Evolutionary conservation across 495 filamentous ascomycete species (phyloP).

Genomic region (Penicillium samsonianum): DNA sequence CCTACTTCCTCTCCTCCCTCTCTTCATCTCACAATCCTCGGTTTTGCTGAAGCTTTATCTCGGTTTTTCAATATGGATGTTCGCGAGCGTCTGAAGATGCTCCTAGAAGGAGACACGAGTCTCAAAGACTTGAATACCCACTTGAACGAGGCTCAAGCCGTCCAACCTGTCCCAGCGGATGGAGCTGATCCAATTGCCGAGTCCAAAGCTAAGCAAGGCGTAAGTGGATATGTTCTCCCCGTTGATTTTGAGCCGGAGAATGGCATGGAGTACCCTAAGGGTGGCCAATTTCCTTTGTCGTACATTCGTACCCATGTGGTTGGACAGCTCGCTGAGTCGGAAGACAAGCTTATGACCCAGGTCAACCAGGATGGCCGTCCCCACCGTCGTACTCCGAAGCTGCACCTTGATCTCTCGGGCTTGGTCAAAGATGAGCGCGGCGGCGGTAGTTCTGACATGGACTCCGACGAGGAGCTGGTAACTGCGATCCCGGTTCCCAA

Average conservation of each 20-base stretch:
- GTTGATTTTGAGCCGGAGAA: not conserved
- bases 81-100: slow-evolving; percentile 27
- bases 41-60: not conserved
- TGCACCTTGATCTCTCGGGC: not conserved
- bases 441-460: not conserved
- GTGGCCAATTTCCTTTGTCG: not conserved
- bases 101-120: slow-evolving; percentile 27
- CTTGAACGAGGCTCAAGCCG: slow-evolving; percentile 7
- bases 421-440: not conserved
- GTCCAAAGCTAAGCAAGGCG: not conserved
- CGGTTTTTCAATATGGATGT: slow-evolving; percentile 20
- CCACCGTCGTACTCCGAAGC: no score
- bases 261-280: not conserved
- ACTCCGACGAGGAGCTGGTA: not conserved
- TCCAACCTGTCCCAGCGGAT: not conserved
- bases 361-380: not conserved
- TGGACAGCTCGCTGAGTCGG: not conserved
- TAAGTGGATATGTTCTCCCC: slow-evolving; percentile 1
- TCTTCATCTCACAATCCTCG: slow-evolving; percentile 5
- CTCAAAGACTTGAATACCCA: slow-evolving; percentile 27
- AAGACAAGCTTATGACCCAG: slow-evolving; percentile 2
- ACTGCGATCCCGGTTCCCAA: slow-evolving; percentile 16
- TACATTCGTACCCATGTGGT: slow-evolving; percentile 9
- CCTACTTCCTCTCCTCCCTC: not conserved
- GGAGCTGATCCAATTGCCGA: not conserved